These are phyloP conservation scores for Streptanthus diversifolius DNA, from an alignment of 345 rosid species.

Conservation along the genomic window DNA sequence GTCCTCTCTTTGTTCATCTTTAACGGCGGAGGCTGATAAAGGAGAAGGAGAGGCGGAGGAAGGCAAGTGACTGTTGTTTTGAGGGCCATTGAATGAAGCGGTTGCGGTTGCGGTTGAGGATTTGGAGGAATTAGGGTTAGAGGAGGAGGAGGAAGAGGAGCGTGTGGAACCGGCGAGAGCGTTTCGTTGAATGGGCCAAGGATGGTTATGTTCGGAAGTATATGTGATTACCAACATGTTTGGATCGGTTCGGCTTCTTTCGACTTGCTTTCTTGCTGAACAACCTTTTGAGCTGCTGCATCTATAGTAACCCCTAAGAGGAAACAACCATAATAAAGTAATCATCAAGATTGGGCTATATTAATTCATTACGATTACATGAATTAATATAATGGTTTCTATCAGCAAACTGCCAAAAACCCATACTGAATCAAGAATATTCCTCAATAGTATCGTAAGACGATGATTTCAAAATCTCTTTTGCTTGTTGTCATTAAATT, in stretches of 20 bases:
- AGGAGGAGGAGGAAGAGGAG: conserved; percentile 39
- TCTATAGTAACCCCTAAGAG: conserved; percentile 73
- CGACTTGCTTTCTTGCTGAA: conserved; percentile 93
- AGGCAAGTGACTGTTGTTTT: not conserved
- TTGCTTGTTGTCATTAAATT: not conserved
- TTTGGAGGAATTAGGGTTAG: conserved; percentile 17
- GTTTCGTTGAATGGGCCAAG: conserved; percentile 80
- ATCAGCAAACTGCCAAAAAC: not conserved
- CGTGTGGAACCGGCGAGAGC: conserved; percentile 72
- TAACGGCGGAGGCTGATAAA: conserved; percentile 28
- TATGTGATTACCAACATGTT: conserved; percentile 91
- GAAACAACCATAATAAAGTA: not conserved
- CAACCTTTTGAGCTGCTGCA: conserved; percentile 96
- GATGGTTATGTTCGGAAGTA: conserved; percentile 93
- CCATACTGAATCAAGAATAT: not conserved
- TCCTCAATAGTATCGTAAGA: not conserved
- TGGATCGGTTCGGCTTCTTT: conserved; percentile 85
- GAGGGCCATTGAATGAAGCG: not conserved
- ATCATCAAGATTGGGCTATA: not conserved
- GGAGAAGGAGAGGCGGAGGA: not conserved
- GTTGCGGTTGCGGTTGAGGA: not conserved
- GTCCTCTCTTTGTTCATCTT: conserved; percentile 33
- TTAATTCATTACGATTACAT: not conserved
- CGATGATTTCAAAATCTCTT: not conserved
- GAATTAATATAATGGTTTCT: not conserved